Base-by-base conservation (phyloP, 768 basidiomycete species). In the Lentinula sp. region DNA sequence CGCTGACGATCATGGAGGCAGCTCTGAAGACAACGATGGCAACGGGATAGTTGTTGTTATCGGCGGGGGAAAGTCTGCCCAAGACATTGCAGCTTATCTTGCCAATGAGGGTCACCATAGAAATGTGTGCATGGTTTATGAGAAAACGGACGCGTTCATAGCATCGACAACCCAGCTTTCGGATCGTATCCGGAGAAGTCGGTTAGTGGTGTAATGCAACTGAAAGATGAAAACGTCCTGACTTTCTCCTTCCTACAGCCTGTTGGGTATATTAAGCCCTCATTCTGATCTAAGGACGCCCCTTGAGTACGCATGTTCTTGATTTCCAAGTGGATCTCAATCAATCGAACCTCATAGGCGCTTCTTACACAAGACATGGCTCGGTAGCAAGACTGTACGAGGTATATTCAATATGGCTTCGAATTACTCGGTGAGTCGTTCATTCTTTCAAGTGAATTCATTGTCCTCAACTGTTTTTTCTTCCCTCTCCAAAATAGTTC, bases 11-110 rank as follows among this genome's bases (percentile, higher is more conserved):
- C 53, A 54, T 54, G 34, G 5, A 13, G 37, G 18, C 5, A 16
- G 53, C 23, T 32, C 48, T 9, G 5, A 50, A 5, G 21, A 52
- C 5, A 55, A 66, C 15, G 61, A 63, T 7, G 53, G 67, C 4
- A 58, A 55, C 10, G 71, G 69, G 15, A 67, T 74, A 0, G 71
- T 81, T 4, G 73, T 87, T 0, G 73, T 88, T 1, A 71, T 87
- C 2, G 87, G 87, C 3, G 84, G 86, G 35, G 86, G 87, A 4
- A 88, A 83, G 67, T 88, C 87, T 5, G 84, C 85, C 0, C 83
- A 84, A 73, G 87, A 88, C 43, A 75, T 79, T 53, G 75, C 78
- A 7, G 72, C 81, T 16, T 78, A 80, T 64, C 68, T 88, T 10
- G 78, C 84, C 0, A 79, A 76, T 55, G 74, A 78, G 43, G 80